A percentile compares a stretch with the other conserved stretches of the same genome.
These are phyloP conservation scores for Mallotus japonicus DNA, from an alignment of 441 rosid species.

Conservation along the genomic window DNA sequence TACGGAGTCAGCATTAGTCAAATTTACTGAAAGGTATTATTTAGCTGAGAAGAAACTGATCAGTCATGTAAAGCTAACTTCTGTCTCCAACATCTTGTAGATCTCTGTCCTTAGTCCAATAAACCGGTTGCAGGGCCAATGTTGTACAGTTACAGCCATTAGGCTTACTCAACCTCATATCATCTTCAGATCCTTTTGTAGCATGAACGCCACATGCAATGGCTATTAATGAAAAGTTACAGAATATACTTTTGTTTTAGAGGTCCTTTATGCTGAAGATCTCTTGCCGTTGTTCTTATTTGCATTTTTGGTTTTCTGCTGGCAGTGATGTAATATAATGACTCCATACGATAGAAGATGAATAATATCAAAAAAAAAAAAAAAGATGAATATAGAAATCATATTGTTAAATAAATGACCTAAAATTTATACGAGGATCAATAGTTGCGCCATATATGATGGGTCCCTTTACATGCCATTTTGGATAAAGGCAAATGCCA, in stretches of 20 bases:
- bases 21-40: constrained; percentile 20
- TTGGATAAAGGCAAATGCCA: not conserved
- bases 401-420: not conserved
- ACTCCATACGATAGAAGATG: not conserved
- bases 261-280: not conserved
- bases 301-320: no score
- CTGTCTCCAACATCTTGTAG: constrained; percentile 14
- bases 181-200: constrained; percentile 4
- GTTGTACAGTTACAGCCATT: constrained; percentile 49
- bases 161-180: constrained; percentile 4
- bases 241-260: not conserved
- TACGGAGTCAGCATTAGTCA: constrained; percentile 24
- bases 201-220: constrained; percentile 1
- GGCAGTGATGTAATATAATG: not conserved
- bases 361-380: no score
- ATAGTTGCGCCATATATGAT: not conserved
- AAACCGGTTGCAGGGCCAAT: constrained; percentile 25
- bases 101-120: constrained; percentile 24
- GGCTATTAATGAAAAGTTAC: constrained; percentile 1
- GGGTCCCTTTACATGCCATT: not conserved
- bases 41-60: constrained; percentile 19
- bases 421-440: not conserved
- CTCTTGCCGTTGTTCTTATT: not conserved
- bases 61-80: constrained; percentile 21
- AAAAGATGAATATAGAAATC: not conserved